Base-by-base conservation (phyloP, 176 grass and related monocot genomes). In the Luzula sylvatica region DNA sequence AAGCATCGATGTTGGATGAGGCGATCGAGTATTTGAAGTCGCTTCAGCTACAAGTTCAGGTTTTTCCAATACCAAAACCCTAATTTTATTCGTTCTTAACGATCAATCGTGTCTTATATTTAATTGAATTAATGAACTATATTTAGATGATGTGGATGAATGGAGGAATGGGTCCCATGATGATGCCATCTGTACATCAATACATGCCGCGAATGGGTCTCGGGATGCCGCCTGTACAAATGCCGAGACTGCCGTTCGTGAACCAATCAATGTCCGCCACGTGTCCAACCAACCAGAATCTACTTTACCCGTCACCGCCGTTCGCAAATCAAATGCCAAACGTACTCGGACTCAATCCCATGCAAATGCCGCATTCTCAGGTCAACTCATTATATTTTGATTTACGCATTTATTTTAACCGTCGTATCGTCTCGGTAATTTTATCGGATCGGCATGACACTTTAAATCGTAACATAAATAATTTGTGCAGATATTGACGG, bases 121-220 rank as follows among this genome's bases (percentile, higher is more conserved):
- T 9, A 35, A 35, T 1, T 7, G 9, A 35, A 35, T 35, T 35
- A 35, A 35, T 7, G 9, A 4, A 35, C 9, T 1, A 7, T 22
- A 26, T 38, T 58, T 54, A 98, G 81, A 90, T 90, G 78, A 90
- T 98, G 92, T 98, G 92, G 92, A 98, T 98, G 92, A 81, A 85
- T 16, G 18, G 85, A 40, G 75, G 85, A 16, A 98, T 98, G 65
- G 81, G 78, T 25, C 72, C 81, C 14, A 66, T 90, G 75, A 80
- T 90, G 81, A 90, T 90, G 58, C 86, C 92, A 1, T 69, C 77
- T 12, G 28, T 98, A 44, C 86, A 87, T 61, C 92, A 98, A 56
- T 90, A 80, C 52, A 72, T 87, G 53, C 65, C 85, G 4, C 71
- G 67, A 16, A 72, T 81, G 65, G 80, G 79, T 18, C 72, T 83